phyloP scores from a whole-genome alignment of 208 protist genomes.

The Wallacemonas sp. region DNA sequence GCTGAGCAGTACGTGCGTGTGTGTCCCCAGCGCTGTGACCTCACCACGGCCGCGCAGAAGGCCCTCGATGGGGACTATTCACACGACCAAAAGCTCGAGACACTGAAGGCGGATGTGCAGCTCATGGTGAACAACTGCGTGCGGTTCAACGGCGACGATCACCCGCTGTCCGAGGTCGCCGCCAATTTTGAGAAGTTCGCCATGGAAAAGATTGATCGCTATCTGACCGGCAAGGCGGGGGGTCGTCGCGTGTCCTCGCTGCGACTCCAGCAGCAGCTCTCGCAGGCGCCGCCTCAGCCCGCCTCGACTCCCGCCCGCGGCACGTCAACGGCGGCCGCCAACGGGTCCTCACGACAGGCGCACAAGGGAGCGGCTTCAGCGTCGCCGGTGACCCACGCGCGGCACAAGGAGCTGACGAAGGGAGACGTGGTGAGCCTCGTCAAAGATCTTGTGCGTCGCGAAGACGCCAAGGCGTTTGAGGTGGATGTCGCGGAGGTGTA shows the following conservation, averaged over 20 bases:
- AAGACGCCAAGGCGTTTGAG: slow-evolving; percentile 71
- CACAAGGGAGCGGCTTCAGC: not conserved
- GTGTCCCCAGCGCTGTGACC: slow-evolving; percentile 74
- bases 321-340: not conserved
- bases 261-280: slow-evolving; percentile 27
- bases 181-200: slow-evolving; percentile 67
- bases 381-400: not conserved
- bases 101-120: slow-evolving; percentile 58
- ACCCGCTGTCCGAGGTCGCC: slow-evolving; percentile 47
- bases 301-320: not conserved
- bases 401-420: slow-evolving; percentile 3
- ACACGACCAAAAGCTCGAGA: slow-evolving; percentile 43
- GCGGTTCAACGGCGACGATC: slow-evolving; percentile 68
- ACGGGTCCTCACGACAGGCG: not conserved
- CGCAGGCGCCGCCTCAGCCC: not conserved
- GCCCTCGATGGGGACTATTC: slow-evolving; percentile 64
- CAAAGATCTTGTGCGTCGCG: slow-evolving; percentile 54
- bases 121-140: slow-evolving; percentile 89
- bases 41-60: slow-evolving; percentile 62
- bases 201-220: slow-evolving; percentile 55
- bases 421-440: slow-evolving; percentile 57
- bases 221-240: slow-evolving; percentile 50
- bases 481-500: slow-evolving; percentile 79
- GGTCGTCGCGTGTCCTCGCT: slow-evolving; percentile 63
- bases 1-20: slow-evolving; percentile 65